Evolutionary conservation across 2,329 filamentous ascomycete species (phyloP).

Genomic region (Pestalotiopsis sp.): DNA sequence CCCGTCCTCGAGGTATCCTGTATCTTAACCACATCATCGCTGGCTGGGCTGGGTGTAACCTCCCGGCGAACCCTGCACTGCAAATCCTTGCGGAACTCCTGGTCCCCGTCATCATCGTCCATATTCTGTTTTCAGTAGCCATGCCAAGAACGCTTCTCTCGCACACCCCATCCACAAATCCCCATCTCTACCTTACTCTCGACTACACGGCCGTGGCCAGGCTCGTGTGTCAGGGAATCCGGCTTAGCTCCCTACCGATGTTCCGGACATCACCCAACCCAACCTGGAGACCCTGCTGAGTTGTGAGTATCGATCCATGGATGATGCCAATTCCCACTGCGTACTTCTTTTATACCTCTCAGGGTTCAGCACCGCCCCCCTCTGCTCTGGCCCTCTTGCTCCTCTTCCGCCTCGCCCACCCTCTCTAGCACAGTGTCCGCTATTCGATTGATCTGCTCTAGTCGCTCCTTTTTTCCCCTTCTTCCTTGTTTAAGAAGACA

Average conservation of each 20-base stretch:
- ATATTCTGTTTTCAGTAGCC: slow-evolving; percentile 33
- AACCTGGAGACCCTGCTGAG: slow-evolving; percentile 44
- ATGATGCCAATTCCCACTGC: slow-evolving; percentile 43
- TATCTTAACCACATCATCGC: slow-evolving; percentile 41
- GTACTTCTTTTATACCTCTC: slow-evolving; percentile 55
- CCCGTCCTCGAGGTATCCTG: slow-evolving; percentile 27
- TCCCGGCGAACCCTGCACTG: slow-evolving; percentile 34
- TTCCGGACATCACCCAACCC: slow-evolving; percentile 46
- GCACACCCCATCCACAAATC: slow-evolving; percentile 30
- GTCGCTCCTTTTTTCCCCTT: slow-evolving; percentile 53
- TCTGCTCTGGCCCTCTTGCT: slow-evolving; percentile 38
- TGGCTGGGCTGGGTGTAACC: slow-evolving; percentile 41
- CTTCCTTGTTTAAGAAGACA: slow-evolving; percentile 31
- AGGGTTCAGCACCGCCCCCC: slow-evolving; percentile 52
- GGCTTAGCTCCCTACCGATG: slow-evolving; percentile 53
- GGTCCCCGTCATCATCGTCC: slow-evolving; percentile 28
- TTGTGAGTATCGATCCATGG: slow-evolving; percentile 36
- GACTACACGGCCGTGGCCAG: slow-evolving; percentile 34
- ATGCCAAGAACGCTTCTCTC: slow-evolving; percentile 39
- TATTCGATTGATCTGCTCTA: slow-evolving; percentile 36
- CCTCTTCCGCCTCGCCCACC: slow-evolving; percentile 48
- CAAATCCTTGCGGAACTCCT: slow-evolving; percentile 37
- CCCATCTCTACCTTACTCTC: slow-evolving; percentile 20
- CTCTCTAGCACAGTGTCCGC: slow-evolving; percentile 37
- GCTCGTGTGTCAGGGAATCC: slow-evolving; percentile 50